These are phyloP conservation scores for Aspergillus neotritici DNA, from an alignment of 2,329 filamentous ascomycete genomes.

Conservation along the genomic window DNA sequence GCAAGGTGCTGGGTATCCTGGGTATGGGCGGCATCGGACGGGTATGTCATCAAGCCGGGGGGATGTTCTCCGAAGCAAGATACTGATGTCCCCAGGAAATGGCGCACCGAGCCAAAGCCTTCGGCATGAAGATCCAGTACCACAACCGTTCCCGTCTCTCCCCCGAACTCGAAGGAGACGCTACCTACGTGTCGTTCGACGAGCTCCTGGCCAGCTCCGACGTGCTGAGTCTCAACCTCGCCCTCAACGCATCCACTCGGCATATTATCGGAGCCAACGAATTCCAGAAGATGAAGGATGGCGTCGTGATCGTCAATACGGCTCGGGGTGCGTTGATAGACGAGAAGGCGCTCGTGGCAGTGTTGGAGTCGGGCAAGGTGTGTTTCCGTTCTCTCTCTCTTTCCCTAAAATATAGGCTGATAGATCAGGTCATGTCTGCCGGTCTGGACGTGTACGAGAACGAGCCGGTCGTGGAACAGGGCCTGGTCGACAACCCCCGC, in stretches of 20 bases:
- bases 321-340: constrained; percentile 43
- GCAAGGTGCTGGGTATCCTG: constrained; percentile 43
- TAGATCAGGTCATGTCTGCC: constrained; percentile 34
- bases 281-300: constrained; percentile 43
- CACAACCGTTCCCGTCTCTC: constrained; percentile 42
- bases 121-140: constrained; percentile 45
- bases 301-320: constrained; percentile 42
- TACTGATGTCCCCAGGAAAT: constrained; percentile 34
- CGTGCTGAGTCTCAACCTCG: constrained; percentile 43
- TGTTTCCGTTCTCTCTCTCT: not conserved
- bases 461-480: constrained; percentile 44
- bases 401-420: not conserved
- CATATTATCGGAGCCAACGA: constrained; percentile 45
- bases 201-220: constrained; percentile 43
- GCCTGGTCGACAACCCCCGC: constrained; percentile 39
- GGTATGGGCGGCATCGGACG: constrained; percentile 46
- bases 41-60: constrained; percentile 24
- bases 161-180: constrained; percentile 37
- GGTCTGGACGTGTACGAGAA: constrained; percentile 46
- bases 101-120: constrained; percentile 40
- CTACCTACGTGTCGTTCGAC: constrained; percentile 43
- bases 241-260: constrained; percentile 40
- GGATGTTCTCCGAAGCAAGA: not conserved
- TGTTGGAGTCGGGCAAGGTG: constrained; percentile 43
- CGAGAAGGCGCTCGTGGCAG: constrained; percentile 43